These are phyloP conservation scores for Moesziomyces antarcticus DNA, from an alignment of 1,284 basidiomycete genomes.

Conservation along the genomic window DNA sequence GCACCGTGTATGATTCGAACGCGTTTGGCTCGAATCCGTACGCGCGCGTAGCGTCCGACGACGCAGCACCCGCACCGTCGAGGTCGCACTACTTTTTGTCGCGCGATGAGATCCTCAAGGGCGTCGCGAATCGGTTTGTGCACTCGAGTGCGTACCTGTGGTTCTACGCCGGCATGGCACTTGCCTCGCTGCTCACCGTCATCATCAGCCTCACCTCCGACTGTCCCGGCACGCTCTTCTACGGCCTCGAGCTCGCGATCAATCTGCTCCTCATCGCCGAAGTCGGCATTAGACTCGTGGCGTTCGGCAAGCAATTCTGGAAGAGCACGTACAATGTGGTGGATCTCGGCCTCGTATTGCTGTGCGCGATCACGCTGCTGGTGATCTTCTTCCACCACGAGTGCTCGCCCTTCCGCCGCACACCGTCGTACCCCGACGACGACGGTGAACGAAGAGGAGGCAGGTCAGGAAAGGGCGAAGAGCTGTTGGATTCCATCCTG, in stretches of 20 bases:
- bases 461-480: conserved; percentile 58
- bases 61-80: conserved; percentile 15
- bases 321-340: conserved; percentile 65
- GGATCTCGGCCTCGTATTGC: conserved; percentile 59
- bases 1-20: conserved; percentile 33
- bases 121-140: conserved; percentile 66
- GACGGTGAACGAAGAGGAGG: conserved; percentile 1
- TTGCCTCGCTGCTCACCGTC: conserved; percentile 62
- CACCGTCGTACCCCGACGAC: conserved; percentile 23
- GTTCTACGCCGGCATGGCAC: conserved; percentile 65
- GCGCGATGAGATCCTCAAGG: conserved; percentile 63
- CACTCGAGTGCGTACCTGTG: conserved; percentile 65
- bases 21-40: conserved; percentile 26
- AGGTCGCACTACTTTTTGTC: conserved; percentile 61
- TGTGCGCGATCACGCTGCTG: conserved; percentile 62
- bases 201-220: conserved; percentile 57
- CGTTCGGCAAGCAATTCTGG: conserved; percentile 67
- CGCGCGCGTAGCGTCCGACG: conserved; percentile 12
- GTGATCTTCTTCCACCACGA: conserved; percentile 65
- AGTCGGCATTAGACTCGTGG: conserved; percentile 59
- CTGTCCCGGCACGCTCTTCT: conserved; percentile 64
- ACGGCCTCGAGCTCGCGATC: conserved; percentile 61
- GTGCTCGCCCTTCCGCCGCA: conserved; percentile 59
- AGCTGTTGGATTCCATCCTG: conserved; percentile 63
- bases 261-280: conserved; percentile 64